Evolutionary conservation across 257 asterid species (phyloP).

Genomic region (Leptodermis oblonga): DNA sequence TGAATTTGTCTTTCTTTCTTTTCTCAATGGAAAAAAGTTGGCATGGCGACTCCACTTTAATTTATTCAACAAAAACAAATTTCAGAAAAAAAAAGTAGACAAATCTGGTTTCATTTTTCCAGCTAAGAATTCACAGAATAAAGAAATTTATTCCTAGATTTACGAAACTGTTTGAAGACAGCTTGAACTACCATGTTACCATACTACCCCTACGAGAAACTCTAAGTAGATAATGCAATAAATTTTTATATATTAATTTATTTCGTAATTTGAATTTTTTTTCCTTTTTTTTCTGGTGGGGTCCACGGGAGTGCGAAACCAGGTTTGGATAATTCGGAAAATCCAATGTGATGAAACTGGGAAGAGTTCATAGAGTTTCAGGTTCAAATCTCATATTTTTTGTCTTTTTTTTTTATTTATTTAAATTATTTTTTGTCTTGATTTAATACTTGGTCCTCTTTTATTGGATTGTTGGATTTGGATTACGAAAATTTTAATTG

Average conservation of each 20-base stretch:
- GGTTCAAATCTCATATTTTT: background rate
- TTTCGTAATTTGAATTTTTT: background rate
- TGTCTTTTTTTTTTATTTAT: constrained; percentile 6
- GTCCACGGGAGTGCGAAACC: no score
- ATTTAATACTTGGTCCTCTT: background rate
- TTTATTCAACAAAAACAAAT: background rate
- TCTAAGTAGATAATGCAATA: constrained; percentile 3
- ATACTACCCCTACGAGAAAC: constrained; percentile 26
- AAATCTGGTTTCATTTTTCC: constrained; percentile 16
- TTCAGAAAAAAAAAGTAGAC: background rate
- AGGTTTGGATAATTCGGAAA: constrained; percentile 29
- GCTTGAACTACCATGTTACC: constrained; percentile 33
- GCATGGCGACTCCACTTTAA: constrained; percentile 16
- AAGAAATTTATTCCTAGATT: constrained; percentile 34
- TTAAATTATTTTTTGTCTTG: background rate
- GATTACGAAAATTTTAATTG: background rate
- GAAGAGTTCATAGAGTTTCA: constrained; percentile 10
- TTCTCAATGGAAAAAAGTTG: constrained; percentile 4
- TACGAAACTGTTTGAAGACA: constrained; percentile 56
- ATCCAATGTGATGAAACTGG: constrained; percentile 30
- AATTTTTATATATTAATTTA: background rate
- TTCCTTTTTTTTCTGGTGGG: background rate
- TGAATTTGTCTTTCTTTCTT: constrained; percentile 18
- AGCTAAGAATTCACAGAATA: constrained; percentile 28
- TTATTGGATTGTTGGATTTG: constrained; percentile 8